phyloP scores from a whole-genome alignment of 352 stramenopile species.

The Peronospora belbahrii region DNA sequence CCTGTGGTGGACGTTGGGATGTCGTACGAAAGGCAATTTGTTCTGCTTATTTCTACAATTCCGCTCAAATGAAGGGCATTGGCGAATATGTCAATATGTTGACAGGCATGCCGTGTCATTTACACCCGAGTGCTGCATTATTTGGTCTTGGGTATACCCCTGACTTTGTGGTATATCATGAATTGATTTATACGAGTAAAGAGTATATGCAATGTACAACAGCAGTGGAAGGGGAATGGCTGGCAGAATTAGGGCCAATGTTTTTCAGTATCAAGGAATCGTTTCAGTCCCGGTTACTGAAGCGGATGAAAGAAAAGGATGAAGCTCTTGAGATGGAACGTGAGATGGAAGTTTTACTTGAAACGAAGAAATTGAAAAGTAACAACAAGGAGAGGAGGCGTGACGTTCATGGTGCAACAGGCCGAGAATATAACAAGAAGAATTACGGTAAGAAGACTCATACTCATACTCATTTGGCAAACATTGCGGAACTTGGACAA shows the following conservation, averaged over 20 bases:
- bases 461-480: too few species aligned
- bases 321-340: conserved; percentile 71
- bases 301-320: conserved; percentile 83
- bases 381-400: too few species aligned
- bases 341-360: conserved; percentile 54
- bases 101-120: conserved; percentile 93
- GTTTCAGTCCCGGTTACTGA: conserved; percentile 89
- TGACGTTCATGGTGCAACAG: too few species aligned
- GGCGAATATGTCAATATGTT: conserved; percentile 99
- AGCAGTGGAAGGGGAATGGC: conserved; percentile 98
- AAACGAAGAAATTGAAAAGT: conserved; percentile 16
- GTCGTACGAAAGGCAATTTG: conserved; percentile 97
- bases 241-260: conserved; percentile 98
- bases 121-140: conserved; percentile 96
- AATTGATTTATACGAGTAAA: conserved; percentile 99
- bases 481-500: too few species aligned
- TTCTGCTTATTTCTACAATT: conserved; percentile 99
- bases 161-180: conserved; percentile 99
- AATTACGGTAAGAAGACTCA: too few species aligned
- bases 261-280: conserved; percentile 99
- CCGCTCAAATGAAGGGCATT: conserved; percentile 97
- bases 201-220: conserved; percentile 98
- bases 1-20: conserved; percentile 92
- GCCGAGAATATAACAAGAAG: too few species aligned
- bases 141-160: conserved; percentile 98